These are phyloP conservation scores for Fabrea salina DNA, from an alignment of 169 alveolate genomes.

Conservation along the genomic window DNA sequence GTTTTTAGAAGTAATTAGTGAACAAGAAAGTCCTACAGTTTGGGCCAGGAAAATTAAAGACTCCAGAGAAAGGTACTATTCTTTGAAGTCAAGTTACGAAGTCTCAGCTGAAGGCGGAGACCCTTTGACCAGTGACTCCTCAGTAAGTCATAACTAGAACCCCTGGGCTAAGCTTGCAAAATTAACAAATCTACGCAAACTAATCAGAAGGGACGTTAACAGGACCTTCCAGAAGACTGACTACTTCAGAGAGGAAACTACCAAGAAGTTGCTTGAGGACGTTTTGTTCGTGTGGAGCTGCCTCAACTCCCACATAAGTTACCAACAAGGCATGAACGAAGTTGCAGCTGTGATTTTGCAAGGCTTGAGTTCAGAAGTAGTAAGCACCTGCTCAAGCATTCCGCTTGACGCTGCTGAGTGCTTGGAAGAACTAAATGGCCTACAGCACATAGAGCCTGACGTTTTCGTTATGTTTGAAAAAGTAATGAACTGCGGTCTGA, in stretches of 20 bases:
- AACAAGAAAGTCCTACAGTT: no score
- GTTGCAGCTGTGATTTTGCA: conserved; percentile 48
- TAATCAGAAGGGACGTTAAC: conserved; percentile 55
- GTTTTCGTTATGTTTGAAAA: background rate
- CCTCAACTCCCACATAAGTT: conserved; percentile 38
- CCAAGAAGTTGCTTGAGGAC: conserved; percentile 36
- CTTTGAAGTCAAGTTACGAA: background rate
- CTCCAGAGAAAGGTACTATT: no score
- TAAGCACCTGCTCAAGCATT: background rate
- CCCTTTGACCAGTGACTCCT: background rate
- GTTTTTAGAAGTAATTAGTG: no score
- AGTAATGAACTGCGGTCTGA: background rate
- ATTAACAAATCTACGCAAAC: conserved; percentile 34
- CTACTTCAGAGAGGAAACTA: conserved; percentile 39
- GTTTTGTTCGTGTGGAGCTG: conserved; percentile 50
- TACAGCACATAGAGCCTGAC: background rate
- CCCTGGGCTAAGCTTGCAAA: background rate
- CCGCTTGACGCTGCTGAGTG: background rate
- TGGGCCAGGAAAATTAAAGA: no score
- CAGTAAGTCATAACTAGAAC: background rate
- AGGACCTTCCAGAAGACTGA: conserved; percentile 50
- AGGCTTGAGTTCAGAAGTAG: no score
- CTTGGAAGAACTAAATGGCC: background rate
- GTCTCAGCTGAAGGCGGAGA: background rate
- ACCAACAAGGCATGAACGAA: conserved; percentile 66